Conservation (phyloP, 75 land plant genomes). For the Isoetes taiwanensis region DNA sequence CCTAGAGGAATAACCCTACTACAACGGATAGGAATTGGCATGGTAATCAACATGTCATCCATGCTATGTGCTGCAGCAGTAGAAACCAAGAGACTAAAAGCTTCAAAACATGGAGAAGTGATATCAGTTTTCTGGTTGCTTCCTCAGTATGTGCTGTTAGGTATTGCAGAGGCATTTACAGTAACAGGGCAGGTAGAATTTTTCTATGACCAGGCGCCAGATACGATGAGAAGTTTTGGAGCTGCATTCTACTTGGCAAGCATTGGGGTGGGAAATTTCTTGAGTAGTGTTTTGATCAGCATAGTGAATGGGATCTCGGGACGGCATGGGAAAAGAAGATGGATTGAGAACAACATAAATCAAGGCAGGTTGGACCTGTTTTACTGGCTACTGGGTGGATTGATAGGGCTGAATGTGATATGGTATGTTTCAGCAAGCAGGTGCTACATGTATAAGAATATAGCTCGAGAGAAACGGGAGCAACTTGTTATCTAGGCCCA, state of each 20-base stretch:
- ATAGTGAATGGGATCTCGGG: background rate
- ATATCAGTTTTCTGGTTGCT: background rate
- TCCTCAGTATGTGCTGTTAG: conserved; percentile 8
- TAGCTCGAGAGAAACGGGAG: no score
- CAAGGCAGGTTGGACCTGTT: no score
- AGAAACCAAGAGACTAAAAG: background rate
- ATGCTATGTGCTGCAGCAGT: background rate
- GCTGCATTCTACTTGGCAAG: background rate
- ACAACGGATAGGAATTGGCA: conserved; percentile 4
- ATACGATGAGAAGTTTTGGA: conserved; percentile 18
- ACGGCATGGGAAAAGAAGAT: no score
- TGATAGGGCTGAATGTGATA: no score
- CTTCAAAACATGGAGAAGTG: background rate
- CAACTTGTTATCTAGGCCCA: no score
- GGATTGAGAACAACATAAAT: no score
- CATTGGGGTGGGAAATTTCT: conserved; percentile 11
- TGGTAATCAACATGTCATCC: background rate
- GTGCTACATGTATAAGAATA: no score
- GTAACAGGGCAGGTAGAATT: conserved; percentile 10
- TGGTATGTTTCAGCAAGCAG: no score
- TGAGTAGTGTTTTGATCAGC: conserved; percentile 7
- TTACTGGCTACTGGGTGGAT: no score
- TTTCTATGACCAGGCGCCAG: conserved; percentile 27
- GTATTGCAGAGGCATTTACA: conserved; percentile 14
- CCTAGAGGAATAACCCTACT: conserved; percentile 26